phyloP scores from a whole-genome alignment of 1,284 basidiomycete species.

The Paramarasmius palmivorus region DNA sequence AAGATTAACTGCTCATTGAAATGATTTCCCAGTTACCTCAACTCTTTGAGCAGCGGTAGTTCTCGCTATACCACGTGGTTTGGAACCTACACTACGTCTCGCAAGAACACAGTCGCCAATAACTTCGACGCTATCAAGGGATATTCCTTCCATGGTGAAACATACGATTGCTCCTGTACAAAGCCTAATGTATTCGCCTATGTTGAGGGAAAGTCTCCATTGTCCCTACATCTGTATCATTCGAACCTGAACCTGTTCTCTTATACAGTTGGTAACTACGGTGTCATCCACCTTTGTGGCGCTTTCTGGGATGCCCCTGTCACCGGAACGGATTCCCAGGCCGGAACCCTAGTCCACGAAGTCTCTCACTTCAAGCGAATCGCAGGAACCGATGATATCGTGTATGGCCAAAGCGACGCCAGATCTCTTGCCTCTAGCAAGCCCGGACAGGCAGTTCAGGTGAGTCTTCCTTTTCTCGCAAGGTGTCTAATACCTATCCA shows the following conservation, averaged over 20 bases:
- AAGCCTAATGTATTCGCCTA: constrained; percentile 34
- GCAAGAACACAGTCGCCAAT: constrained; percentile 34
- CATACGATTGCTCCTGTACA: constrained; percentile 43
- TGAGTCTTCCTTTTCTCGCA: too few species aligned
- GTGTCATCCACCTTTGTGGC: constrained; percentile 43
- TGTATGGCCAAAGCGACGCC: constrained; percentile 42
- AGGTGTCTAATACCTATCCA: too few species aligned
- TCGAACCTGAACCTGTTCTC: too few species aligned
- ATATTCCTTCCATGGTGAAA: constrained; percentile 26
- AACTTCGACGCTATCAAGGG: constrained; percentile 34
- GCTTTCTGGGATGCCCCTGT: constrained; percentile 46
- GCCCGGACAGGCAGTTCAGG: constrained; percentile 36
- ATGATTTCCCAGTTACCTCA: constrained; percentile 22
- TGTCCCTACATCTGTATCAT: neutral
- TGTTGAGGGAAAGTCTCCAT: constrained; percentile 33
- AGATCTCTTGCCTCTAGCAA: constrained; percentile 39
- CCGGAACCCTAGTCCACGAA: constrained; percentile 43
- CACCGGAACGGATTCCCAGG: constrained; percentile 48
- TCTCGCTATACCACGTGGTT: constrained; percentile 47
- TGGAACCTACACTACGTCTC: constrained; percentile 35
- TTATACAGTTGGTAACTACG: constrained; percentile 38
- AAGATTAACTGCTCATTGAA: neutral
- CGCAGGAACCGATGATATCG: constrained; percentile 46
- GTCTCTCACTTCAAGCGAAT: constrained; percentile 46
- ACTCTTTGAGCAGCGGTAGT: constrained; percentile 27